These are phyloP conservation scores for Carex sylvatica DNA, from an alignment of 202 grass and related monocot genomes.

Conservation along the genomic window DNA sequence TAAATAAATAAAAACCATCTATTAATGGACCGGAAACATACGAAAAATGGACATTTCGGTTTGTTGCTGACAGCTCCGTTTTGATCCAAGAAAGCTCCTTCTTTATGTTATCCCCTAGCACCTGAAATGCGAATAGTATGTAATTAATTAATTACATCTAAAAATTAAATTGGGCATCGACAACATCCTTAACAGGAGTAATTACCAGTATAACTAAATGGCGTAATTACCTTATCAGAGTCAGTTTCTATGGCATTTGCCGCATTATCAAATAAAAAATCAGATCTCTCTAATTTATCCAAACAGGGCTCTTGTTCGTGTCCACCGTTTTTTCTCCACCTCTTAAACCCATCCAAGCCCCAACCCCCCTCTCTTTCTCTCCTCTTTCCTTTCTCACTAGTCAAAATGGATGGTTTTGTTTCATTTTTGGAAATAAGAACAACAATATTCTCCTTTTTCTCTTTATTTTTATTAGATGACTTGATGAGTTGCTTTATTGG, in stretches of 20 bases:
- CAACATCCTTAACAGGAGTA: not conserved
- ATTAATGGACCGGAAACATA: conserved; percentile 12
- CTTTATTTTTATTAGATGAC: conserved; percentile 46
- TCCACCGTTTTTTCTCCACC: conserved; percentile 59
- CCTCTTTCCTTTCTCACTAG: conserved; percentile 67
- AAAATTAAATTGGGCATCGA: not conserved
- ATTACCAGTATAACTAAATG: too few relatives aligned
- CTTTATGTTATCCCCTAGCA: conserved; percentile 75
- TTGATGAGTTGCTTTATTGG: conserved; percentile 43
- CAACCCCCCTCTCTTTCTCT: conserved; percentile 43
- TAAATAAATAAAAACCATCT: not conserved
- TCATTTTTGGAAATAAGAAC: conserved; percentile 44
- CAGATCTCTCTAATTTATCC: conserved; percentile 26
- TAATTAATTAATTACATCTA: not conserved
- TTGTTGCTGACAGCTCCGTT: conserved; percentile 58
- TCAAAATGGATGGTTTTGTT: not conserved
- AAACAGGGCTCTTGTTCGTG: conserved; percentile 18
- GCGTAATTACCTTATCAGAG: conserved; percentile 8
- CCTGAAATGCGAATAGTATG: conserved; percentile 37
- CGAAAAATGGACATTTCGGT: conserved; percentile 67
- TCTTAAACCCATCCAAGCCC: conserved; percentile 84
- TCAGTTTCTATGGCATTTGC: not conserved
- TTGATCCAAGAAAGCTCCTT: conserved; percentile 90
- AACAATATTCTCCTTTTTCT: conserved; percentile 48
- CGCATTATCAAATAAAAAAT: conserved; percentile 19